These are phyloP conservation scores for Cladosporium sp. DNA, from an alignment of 2,329 filamentous ascomycete species.

Conservation along the genomic window DNA sequence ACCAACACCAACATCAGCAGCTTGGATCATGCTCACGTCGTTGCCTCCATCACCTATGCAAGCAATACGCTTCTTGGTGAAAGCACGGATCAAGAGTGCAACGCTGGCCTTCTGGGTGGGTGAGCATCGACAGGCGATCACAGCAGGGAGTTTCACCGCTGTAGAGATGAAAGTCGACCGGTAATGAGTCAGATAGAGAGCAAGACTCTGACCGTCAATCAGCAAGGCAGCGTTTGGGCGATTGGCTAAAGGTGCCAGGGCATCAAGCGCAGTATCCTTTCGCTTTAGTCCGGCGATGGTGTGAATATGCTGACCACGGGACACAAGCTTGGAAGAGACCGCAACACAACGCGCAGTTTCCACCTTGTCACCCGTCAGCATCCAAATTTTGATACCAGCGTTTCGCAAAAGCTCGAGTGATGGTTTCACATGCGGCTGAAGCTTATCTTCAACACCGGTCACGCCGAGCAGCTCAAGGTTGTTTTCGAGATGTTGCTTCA, in stretches of 20 bases:
- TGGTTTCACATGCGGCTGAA: constrained; percentile 93
- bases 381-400: constrained; percentile 99
- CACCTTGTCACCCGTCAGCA: constrained; percentile 98
- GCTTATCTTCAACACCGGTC: constrained; percentile 94
- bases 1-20: constrained; percentile 94
- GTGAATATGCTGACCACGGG: constrained; percentile 92
- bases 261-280: constrained; percentile 82
- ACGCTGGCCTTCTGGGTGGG: constrained; percentile 97
- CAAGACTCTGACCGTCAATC: constrained; percentile 90
- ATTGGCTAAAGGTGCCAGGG: constrained; percentile 83
- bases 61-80: constrained; percentile 92
- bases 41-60: constrained; percentile 98
- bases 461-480: constrained; percentile 94
- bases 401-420: constrained; percentile 93
- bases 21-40: constrained; percentile 99
- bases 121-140: constrained; percentile 94
- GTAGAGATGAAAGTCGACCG: constrained; percentile 82
- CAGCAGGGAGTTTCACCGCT: constrained; percentile 83
- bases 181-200: constrained; percentile 80
- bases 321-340: constrained; percentile 90
- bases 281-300: constrained; percentile 76
- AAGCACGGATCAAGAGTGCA: constrained; percentile 82
- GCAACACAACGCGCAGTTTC: constrained; percentile 97
- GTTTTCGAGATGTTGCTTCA: constrained; percentile 79
- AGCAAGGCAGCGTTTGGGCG: constrained; percentile 85